Evolutionary conservation across 208 protist species (phyloP), one percentile per base, ranked within the genome.

Genomic region (Trypanosoma melophagium): DNA sequence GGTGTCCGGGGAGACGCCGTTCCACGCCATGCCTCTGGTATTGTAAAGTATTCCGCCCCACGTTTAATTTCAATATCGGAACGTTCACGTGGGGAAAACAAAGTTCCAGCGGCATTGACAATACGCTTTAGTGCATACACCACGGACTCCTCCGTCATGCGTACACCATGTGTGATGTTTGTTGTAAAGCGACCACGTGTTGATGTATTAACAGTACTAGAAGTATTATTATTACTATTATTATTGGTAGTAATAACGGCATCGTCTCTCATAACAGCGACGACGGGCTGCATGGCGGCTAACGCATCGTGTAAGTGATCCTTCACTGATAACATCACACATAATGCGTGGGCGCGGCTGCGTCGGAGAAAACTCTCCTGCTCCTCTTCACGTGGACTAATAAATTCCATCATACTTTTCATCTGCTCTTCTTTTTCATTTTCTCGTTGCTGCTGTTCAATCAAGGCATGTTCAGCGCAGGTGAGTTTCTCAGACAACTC

Each of bases 261-360:
- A 35, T 16, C 47, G 10, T 51, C 31, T 7, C 21, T 17, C 17
- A 45, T 8, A 2, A 44, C 25, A 17, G 13, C 17, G 2, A 31
- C 16, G 3, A 60, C 12, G 7, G 42, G 35, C 25, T 50, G 54
- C 22, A 74, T 28, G 9, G 68, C 68, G 13, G n/a, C n/a, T 21
- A 66, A 21, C 14, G 68, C 60, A 41, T 74, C 68, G 35, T 66
- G 53, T 19, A 74, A 41, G n/a, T 67, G 31, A 49, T 74, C 68
- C 44, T 58, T 66, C 13, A 74, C 60, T 35, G 51, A 41, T 7
- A 67, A 60, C 3, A 60, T 41, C 40, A 74, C n/a, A 44, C 47
- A 66, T 7, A 67, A 9, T 3, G 53, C 59, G 47, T 74, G 50
- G 13, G 35, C 60, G 12, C 68, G 68, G 35, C 68, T 74, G 2